Base-by-base conservation (phyloP, 169 alveolate genomes). In the Perkinsus olseni region DNA sequence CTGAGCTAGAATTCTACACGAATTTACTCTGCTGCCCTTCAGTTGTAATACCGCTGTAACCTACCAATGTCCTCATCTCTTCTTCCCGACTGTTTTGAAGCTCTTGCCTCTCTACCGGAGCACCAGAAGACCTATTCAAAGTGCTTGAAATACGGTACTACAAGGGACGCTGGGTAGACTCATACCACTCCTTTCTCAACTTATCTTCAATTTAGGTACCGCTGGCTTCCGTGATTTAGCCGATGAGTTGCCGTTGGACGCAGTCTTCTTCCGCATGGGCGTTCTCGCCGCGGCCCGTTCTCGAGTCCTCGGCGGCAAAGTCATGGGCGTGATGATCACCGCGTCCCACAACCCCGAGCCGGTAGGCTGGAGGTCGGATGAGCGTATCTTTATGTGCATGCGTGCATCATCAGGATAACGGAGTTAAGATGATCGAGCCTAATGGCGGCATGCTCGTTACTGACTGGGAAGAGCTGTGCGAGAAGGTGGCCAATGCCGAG, bases 251-350 rank as follows among this genome's bases (percentile, higher is more conserved):
- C 94, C 94, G 21, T 39, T 38, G 74, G 94, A 92, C 38, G 92
- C 93, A 24, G 93, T 94, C 40, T 36, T 92, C 62, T 92, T 62
- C 82, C 82, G 82, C 17, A 62, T 62, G 82, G 82, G 95, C 62
- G 38, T 94, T 3, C 11, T 94, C 62, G 91, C 93, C 37, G 93
- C 95, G 3, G 91, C 93, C 38, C 40, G 92, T 38, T 48, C 94
- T 38, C 91, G 95, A 48, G 45, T 92, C 62, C 17, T 48, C 38
- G 95, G 92, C 74, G 50, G 91, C 28, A 94, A 92, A 8, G 92
- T 92, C 91, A 92, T 93, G n/a, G 99, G 99, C 36, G 97, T 97
- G 40, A 96, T 97, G 98, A 93, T 98, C 40, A 98, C 99, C n/a
- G 99, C 99, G 34, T 96, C 98, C 48, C 99, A 98, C 95, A 98